Evolutionary conservation across 768 basidiomycete genomes (phyloP).

Genomic region (Scleroderma citrinum): DNA sequence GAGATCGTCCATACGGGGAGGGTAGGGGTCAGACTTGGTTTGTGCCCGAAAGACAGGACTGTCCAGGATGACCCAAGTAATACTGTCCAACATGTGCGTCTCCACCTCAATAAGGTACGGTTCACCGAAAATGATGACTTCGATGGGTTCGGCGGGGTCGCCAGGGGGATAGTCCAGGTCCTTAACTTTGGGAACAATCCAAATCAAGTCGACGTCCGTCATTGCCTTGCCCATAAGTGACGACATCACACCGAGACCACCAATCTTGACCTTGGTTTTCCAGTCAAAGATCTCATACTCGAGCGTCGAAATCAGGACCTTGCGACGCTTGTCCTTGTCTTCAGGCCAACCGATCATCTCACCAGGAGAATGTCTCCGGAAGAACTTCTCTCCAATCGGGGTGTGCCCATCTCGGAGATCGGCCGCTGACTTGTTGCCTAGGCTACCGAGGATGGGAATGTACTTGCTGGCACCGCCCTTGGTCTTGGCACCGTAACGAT

Average conservation of each 20-base stretch:
- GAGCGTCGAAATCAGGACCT: conserved; percentile 85
- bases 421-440: conserved; percentile 60
- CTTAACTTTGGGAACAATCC: conserved; percentile 94
- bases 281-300: conserved; percentile 97
- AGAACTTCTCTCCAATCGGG: conserved; percentile 67
- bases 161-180: conserved; percentile 90
- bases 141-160: conserved; percentile 88
- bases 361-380: conserved; percentile 51
- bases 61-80: conserved; percentile 91
- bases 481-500: conserved; percentile 83
- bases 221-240: conserved; percentile 97
- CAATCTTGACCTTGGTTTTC: conserved; percentile 97
- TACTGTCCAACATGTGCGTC: conserved; percentile 89
- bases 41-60: conserved; percentile 96
- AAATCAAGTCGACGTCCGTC: conserved; percentile 92
- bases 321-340: conserved; percentile 83
- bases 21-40: conserved; percentile 93
- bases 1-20: conserved; percentile 94
- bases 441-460: conserved; percentile 76
- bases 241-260: conserved; percentile 97
- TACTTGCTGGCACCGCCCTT: conserved; percentile 68
- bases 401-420: conserved; percentile 55
- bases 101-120: conserved; percentile 95
- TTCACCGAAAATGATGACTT: conserved; percentile 95
- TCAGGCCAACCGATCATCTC: conserved; percentile 97